Conservation (phyloP, 2,329 filamentous ascomycete genomes). For the Aspergillus awamori region DNA sequence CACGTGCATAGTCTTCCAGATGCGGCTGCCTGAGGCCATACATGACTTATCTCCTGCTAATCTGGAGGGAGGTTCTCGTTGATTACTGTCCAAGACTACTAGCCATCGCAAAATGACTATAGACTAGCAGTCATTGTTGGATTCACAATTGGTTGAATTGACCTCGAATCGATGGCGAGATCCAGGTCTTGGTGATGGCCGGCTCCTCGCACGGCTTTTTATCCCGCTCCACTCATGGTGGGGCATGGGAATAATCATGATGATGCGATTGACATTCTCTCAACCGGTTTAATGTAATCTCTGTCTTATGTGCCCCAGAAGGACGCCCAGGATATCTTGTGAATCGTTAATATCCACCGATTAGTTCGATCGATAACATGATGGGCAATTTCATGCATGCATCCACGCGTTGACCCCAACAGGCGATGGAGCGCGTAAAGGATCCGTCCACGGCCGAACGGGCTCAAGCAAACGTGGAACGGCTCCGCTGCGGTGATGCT, state of each 20-base stretch:
- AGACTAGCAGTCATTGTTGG: no score
- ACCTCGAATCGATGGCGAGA: neutral
- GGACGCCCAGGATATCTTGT: no score
- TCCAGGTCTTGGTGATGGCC: neutral
- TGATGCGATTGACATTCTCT: conserved; percentile 1
- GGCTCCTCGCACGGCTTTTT: conserved; percentile 8
- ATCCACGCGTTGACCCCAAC: neutral
- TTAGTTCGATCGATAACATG: neutral
- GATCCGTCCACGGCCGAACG: neutral
- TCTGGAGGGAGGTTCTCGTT: neutral
- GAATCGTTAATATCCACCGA: neutral
- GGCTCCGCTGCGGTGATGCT: neutral
- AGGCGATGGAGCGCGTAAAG: neutral
- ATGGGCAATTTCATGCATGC: neutral
- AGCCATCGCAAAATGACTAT: neutral
- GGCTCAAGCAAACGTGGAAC: neutral
- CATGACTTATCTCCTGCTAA: neutral
- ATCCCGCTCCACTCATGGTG: conserved; percentile 5
- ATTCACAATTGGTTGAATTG: neutral
- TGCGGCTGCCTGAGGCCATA: neutral
- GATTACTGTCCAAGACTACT: neutral
- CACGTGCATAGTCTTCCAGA: neutral
- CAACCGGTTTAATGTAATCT: neutral
- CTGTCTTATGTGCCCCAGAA: neutral
- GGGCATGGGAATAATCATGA: conserved; percentile 1